Base-by-base conservation (phyloP, 2,329 filamentous ascomycete species). In the Xylariaceae sp. region DNA sequence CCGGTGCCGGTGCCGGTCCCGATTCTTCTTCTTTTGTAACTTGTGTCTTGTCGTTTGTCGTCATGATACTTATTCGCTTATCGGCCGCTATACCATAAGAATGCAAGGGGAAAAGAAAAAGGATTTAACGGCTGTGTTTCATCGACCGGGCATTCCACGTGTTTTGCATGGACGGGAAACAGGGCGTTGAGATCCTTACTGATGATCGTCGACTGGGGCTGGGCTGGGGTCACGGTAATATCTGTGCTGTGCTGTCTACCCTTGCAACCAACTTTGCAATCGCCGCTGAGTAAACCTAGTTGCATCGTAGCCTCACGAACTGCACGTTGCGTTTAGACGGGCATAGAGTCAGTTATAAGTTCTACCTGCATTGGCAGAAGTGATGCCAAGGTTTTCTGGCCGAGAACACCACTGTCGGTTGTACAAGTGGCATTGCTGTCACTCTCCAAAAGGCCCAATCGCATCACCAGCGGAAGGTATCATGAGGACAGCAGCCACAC, bases 181-280 rank as follows among this genome's bases (percentile, higher is more conserved):
- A 37, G 23, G 41, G 53, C 43, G 29, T 40, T 46, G 21, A 23
- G 26, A 43, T 43, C 17, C 49, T 43, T 31, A 6, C 24, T 16
- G 43, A 48, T 24, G 54, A 57, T 53, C 54, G 8, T 6, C n/a
- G n/a, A n/a, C n/a, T n/a, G n/a, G n/a, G n/a, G n/a, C n/a, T n/a
- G n/a, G n/a, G 28, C 40, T 37, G 9, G 48, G 54, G 43, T 55
- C 29, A 29, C 16, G 26, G 24, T 31, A 9, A 31, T 39, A 46
- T 56, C 26, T 33, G 34, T 19, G 49, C 12, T 53, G 43, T 37
- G 48, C 11, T 33, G n/a, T 7, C 17, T 17, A 57, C 37, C 54
- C 54, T 46, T 57, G 54, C 54, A 40, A 16, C 14, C 6, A 37
- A 53, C 37, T 41, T 33, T 43, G 26, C 33, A 24, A 33, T 40